phyloP scores from a whole-genome alignment of 192 early-diverging fungal genomes.

The Coemansia sp. region DNA sequence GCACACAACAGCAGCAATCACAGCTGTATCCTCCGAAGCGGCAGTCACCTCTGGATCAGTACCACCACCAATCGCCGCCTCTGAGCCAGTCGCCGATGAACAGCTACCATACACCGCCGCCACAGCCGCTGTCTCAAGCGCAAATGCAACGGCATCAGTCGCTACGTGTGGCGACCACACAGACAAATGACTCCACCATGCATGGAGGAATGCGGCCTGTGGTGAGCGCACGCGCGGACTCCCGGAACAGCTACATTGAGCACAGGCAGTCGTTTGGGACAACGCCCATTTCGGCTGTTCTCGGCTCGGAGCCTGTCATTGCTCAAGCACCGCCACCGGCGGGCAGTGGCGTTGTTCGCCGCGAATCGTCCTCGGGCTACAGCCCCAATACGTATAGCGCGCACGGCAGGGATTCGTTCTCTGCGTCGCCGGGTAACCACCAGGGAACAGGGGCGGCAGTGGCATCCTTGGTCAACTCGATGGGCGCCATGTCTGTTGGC shows the following conservation, averaged over 20 bases:
- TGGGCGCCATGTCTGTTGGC: conserved; percentile 34
- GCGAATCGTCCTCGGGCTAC: background rate
- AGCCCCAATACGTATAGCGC: background rate
- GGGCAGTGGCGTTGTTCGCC: background rate
- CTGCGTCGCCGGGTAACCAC: background rate
- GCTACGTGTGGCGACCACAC: background rate
- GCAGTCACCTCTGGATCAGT: conserved; percentile 17
- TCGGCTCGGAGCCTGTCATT: conserved; percentile 10
- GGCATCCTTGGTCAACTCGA: conserved; percentile 30
- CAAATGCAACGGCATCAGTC: conserved; percentile 39
- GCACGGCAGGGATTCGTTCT: background rate
- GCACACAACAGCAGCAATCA: conserved; percentile 8
- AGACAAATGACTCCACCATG: background rate
- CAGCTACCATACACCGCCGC: conserved; percentile 14
- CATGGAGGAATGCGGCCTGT: conserved; percentile 7
- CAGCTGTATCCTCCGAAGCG: conserved; percentile 5
- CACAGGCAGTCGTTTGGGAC: conserved; percentile 12
- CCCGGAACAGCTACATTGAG: conserved; percentile 16
- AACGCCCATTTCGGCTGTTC: conserved; percentile 23
- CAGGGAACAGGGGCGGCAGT: conserved; percentile 7
- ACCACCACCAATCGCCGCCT: conserved; percentile 2
- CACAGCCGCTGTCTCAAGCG: conserved; percentile 19
- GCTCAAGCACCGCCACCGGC: background rate
- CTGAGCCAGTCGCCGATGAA: conserved; percentile 18
- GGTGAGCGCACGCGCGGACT: conserved; percentile 10